Evolutionary conservation across 768 basidiomycete genomes (phyloP).

Genomic region (Pluteus cervinus): DNA sequence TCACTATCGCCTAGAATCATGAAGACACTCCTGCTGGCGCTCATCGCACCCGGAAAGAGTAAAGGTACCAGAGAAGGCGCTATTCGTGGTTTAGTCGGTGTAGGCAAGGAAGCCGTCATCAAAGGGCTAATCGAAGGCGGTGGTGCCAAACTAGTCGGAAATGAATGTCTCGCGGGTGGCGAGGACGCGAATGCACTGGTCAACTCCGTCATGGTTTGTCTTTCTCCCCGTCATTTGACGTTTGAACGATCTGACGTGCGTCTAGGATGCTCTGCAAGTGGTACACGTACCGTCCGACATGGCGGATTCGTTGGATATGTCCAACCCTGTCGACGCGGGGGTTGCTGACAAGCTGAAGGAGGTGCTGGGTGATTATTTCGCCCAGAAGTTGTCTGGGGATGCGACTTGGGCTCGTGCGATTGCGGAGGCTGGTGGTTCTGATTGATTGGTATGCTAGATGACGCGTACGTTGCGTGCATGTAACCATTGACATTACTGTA

Average conservation of each 20-base stretch:
- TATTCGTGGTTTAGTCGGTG: constrained; percentile 77
- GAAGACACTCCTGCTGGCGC: constrained; percentile 87
- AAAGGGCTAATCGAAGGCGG: constrained; percentile 80
- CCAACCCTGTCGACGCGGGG: constrained; percentile 40
- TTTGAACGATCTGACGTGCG: background rate
- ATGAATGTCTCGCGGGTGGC: constrained; percentile 44
- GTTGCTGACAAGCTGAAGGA: constrained; percentile 43
- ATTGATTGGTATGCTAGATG: constrained; percentile 3
- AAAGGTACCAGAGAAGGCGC: constrained; percentile 86
- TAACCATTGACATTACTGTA: background rate
- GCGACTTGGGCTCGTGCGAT: constrained; percentile 58
- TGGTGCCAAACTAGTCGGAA: constrained; percentile 69
- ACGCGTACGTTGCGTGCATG: background rate
- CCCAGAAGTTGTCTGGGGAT: constrained; percentile 49
- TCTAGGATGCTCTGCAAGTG: constrained; percentile 56
- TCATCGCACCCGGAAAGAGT: constrained; percentile 66
- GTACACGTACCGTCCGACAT: constrained; percentile 44
- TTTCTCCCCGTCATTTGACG: background rate
- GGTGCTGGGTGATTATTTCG: constrained; percentile 58
- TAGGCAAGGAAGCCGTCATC: constrained; percentile 79
- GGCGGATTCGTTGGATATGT: constrained; percentile 49
- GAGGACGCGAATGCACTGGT: constrained; percentile 40
- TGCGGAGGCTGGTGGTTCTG: constrained; percentile 43
- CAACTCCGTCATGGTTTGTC: constrained; percentile 55
- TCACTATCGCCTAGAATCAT: constrained; percentile 84